These are phyloP conservation scores for Colletotrichum incanum DNA, from an alignment of 2,329 filamentous ascomycete species.

Conservation along the genomic window DNA sequence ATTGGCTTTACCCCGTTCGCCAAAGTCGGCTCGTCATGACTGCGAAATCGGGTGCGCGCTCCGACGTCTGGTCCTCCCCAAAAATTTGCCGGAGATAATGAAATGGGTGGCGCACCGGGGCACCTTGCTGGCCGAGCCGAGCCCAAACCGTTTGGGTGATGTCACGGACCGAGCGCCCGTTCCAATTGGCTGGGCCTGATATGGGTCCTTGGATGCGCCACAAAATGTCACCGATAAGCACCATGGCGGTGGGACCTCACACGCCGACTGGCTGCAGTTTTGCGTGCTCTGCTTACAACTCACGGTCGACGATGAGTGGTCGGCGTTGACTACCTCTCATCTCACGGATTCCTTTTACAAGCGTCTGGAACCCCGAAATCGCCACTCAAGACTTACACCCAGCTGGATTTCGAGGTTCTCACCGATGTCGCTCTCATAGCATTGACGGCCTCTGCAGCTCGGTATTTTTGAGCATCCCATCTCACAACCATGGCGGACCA, in stretches of 20 bases:
- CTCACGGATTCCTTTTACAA: not conserved
- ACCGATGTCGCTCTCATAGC: slow-evolving; percentile 22
- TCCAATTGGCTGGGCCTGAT: slow-evolving; percentile 23
- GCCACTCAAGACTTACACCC: not conserved
- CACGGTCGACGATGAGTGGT: slow-evolving; percentile 40
- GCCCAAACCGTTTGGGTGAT: slow-evolving; percentile 28
- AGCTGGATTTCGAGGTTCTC: too few species aligned
- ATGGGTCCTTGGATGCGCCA: slow-evolving; percentile 23
- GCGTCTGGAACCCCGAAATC: not conserved
- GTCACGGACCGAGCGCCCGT: slow-evolving; percentile 12
- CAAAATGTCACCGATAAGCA: slow-evolving; percentile 40
- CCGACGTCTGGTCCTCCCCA: slow-evolving; percentile 25
- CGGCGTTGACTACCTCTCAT: slow-evolving; percentile 36
- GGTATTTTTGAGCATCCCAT: not conserved
- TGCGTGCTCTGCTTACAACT: slow-evolving; percentile 39
- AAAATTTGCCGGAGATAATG: slow-evolving; percentile 44
- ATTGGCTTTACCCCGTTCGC: slow-evolving; percentile 36
- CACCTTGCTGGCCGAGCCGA: slow-evolving; percentile 37
- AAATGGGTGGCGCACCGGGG: slow-evolving; percentile 41
- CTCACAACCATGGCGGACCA: slow-evolving; percentile 31
- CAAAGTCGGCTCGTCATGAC: slow-evolving; percentile 39
- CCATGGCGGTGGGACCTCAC: slow-evolving; percentile 19
- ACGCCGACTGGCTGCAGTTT: slow-evolving; percentile 41
- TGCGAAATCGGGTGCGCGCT: slow-evolving; percentile 40
- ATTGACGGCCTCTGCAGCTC: not conserved